These are phyloP conservation scores for Gossypium gossypioides DNA, from an alignment of 441 rosid species.

Conservation along the genomic window DNA sequence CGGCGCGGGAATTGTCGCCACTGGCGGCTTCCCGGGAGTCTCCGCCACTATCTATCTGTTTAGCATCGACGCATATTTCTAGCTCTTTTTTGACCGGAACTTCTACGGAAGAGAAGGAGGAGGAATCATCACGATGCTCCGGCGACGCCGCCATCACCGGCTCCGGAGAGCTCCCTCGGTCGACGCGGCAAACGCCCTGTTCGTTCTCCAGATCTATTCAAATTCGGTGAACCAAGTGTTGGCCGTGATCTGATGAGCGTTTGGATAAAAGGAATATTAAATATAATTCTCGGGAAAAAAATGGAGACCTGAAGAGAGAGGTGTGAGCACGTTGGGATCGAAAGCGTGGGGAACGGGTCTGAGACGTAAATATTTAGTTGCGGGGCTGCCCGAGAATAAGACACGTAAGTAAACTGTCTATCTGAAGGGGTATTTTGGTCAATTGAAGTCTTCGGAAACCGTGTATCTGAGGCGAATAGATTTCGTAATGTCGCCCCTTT, in stretches of 20 bases:
- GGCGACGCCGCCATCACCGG: slow-evolving; percentile 37
- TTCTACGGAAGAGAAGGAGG: slow-evolving; percentile 30
- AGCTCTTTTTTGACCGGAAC: slow-evolving; percentile 26
- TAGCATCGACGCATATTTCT: slow-evolving; percentile 27
- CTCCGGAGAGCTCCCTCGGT: slow-evolving; percentile 8
- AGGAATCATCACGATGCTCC: slow-evolving; percentile 29
- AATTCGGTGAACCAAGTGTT: neutral
- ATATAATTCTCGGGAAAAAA: neutral
- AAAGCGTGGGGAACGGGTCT: slow-evolving; percentile 15
- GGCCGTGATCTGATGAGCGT: neutral
- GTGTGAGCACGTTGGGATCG: neutral
- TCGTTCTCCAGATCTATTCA: slow-evolving; percentile 31
- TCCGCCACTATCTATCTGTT: slow-evolving; percentile 21
- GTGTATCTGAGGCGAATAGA: neutral
- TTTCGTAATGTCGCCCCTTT: neutral
- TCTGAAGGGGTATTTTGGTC: slow-evolving; percentile 1
- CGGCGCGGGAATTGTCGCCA: neutral
- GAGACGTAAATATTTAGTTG: neutral
- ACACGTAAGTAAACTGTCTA: slow-evolving; percentile 5
- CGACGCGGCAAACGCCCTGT: neutral
- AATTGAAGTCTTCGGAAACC: neutral
- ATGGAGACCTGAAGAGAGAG: neutral
- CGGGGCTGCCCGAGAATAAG: neutral
- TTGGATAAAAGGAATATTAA: slow-evolving; percentile 1
- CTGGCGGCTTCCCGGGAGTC: slow-evolving; percentile 7